A percentile compares a stretch with the other conserved stretches of the same genome.
Evolutionary conservation across 2,329 filamentous ascomycete species (phyloP).

Genomic region (Truncatella angustata): DNA sequence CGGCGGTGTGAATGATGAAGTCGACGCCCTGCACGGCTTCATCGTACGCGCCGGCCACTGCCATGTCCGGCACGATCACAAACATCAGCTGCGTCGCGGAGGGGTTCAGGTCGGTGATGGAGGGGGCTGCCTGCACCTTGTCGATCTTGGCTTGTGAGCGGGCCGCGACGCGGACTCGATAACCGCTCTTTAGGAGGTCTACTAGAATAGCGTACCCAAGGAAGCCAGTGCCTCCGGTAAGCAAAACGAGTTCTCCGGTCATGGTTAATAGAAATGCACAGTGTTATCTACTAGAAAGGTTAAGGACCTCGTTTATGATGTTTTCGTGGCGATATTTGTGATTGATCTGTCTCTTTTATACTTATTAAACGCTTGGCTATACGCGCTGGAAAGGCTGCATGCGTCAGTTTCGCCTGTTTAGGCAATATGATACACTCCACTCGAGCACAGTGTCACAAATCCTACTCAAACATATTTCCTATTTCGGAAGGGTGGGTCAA

Average conservation of each 20-base stretch:
- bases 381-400: not conserved
- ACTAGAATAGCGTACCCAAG: conserved; percentile 33
- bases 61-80: conserved; percentile 30
- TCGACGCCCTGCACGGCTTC: conserved; percentile 28
- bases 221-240: conserved; percentile 37
- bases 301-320: not conserved
- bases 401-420: not conserved
- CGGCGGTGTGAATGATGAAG: conserved; percentile 25
- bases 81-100: conserved; percentile 25
- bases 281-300: not conserved
- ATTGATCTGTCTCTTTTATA: not conserved
- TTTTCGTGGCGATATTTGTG: not conserved
- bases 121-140: conserved; percentile 22
- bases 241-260: conserved; percentile 20
- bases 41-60: conserved; percentile 29
- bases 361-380: no score
- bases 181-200: conserved; percentile 30
- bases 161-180: conserved; percentile 34
- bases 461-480: conserved; percentile 11
- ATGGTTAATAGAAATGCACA: not conserved
- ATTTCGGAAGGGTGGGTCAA: conserved; percentile 8
- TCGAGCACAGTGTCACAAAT: not conserved
- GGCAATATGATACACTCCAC: not conserved
- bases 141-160: conserved; percentile 30
- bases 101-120: conserved; percentile 22